phyloP scores from a whole-genome alignment of 371 early-diverging fungal species.

The Chytridium lagenaria region DNA sequence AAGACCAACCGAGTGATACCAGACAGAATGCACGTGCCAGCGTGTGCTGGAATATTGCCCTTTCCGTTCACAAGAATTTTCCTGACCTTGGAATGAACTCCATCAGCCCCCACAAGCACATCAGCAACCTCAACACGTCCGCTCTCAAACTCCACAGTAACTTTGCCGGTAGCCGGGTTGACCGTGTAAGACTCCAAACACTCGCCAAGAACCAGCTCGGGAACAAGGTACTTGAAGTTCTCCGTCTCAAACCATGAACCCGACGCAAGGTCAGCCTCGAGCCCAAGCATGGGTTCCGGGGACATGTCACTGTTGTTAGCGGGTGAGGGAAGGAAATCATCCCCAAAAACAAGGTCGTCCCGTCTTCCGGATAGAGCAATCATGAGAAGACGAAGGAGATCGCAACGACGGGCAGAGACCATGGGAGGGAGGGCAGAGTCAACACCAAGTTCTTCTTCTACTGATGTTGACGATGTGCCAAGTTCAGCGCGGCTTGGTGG shows the following conservation, averaged over 20 bases:
- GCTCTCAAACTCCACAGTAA: constrained; percentile 48
- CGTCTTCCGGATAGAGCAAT: constrained; percentile 45
- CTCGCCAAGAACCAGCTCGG: constrained; percentile 44
- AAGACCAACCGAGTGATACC: constrained; percentile 48
- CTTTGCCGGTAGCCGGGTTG: constrained; percentile 47
- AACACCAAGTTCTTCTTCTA: constrained; percentile 8
- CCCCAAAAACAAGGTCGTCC: constrained; percentile 46
- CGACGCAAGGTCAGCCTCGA: constrained; percentile 50
- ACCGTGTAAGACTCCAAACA: constrained; percentile 49
- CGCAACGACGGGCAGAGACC: constrained; percentile 48
- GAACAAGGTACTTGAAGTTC: constrained; percentile 32
- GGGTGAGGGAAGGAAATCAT: constrained; percentile 34
- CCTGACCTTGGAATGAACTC: constrained; percentile 50
- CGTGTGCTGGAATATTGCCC: constrained; percentile 24
- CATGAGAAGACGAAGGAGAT: constrained; percentile 54
- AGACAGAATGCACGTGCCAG: constrained; percentile 41
- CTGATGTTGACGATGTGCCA: not conserved
- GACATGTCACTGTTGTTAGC: constrained; percentile 44
- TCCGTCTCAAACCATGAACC: constrained; percentile 51
- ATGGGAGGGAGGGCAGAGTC: constrained; percentile 51
- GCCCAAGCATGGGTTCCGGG: constrained; percentile 31
- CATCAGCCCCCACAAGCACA: constrained; percentile 59
- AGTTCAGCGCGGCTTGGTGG: constrained; percentile 8
- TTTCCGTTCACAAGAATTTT: constrained; percentile 37
- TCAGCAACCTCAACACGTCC: constrained; percentile 43